Conservation (phyloP, 1,139 yeast species). For the Diutina scorzettiae region DNA sequence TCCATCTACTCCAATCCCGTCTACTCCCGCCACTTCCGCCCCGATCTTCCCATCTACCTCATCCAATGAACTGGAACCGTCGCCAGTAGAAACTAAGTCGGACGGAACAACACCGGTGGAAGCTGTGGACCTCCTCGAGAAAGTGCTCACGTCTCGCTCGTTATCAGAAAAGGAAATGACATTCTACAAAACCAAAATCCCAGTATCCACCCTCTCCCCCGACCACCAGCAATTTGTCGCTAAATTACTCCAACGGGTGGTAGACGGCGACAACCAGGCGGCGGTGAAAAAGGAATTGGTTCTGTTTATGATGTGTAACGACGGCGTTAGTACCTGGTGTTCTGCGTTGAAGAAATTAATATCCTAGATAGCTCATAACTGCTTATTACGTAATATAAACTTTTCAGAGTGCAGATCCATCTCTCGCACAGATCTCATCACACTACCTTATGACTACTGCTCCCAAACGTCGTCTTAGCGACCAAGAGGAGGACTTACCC, state of each 20-base stretch:
- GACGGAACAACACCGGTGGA: no score
- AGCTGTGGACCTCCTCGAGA: background rate
- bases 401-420: no score
- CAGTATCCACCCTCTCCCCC: slow-evolving; percentile 7
- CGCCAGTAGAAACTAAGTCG: background rate
- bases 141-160: slow-evolving; percentile 7
- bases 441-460: background rate
- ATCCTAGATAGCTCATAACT: background rate
- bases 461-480: background rate
- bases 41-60: background rate
- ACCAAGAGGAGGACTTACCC: background rate
- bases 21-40: slow-evolving; percentile 7
- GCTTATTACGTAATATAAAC: no score
- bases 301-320: slow-evolving; percentile 38
- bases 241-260: slow-evolving; percentile 7
- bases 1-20: slow-evolving; percentile 7
- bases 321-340: slow-evolving; percentile 46
- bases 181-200: slow-evolving; percentile 8
- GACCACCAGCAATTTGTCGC: slow-evolving; percentile 9
- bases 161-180: slow-evolving; percentile 8
- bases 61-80: background rate
- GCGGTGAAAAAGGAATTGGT: slow-evolving; percentile 18
- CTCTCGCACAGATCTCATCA: background rate
- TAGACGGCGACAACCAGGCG: slow-evolving; percentile 6
- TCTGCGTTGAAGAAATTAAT: slow-evolving; percentile 33